phyloP scores from a whole-genome alignment of 805 yeast genomes.

The Ogataea kodamae region DNA sequence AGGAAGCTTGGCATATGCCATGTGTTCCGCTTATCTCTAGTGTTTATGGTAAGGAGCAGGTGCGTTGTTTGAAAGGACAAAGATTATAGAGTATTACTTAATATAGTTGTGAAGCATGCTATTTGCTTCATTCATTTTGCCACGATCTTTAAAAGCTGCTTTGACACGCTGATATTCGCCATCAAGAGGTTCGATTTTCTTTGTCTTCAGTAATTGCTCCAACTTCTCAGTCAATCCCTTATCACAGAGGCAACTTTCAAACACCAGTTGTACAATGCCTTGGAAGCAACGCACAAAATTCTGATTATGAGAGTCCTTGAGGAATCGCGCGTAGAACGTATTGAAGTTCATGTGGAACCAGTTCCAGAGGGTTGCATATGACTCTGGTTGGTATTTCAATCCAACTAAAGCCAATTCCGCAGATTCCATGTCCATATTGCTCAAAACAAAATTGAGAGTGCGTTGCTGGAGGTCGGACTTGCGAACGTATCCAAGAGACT shows the following conservation, averaged over 20 bases:
- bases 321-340: constrained; percentile 47
- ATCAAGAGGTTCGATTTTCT: constrained; percentile 23
- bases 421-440: constrained; percentile 52
- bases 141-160: constrained; percentile 24
- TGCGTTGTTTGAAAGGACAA: constrained; percentile 23
- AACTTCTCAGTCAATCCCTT: constrained; percentile 16
- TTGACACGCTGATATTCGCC: constrained; percentile 20
- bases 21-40: constrained; percentile 47
- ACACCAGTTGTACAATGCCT: constrained; percentile 40
- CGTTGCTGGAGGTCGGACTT: constrained; percentile 46
- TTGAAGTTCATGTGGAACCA: constrained; percentile 57
- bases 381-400: constrained; percentile 36
- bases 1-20: constrained; percentile 5
- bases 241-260: constrained; percentile 31
- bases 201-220: constrained; percentile 21
- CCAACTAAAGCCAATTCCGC: constrained; percentile 62
- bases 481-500: constrained; percentile 49
- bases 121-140: constrained; percentile 25
- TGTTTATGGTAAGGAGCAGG: constrained; percentile 40
- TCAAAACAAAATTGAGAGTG: constrained; percentile 53
- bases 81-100: constrained; percentile 1
- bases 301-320: constrained; percentile 41
- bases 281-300: constrained; percentile 41
- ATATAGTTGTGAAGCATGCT: constrained; percentile 2
- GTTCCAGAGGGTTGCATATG: constrained; percentile 41